These are phyloP conservation scores for Clitopilus hobsonii DNA, from an alignment of 768 basidiomycete species.

Conservation along the genomic window DNA sequence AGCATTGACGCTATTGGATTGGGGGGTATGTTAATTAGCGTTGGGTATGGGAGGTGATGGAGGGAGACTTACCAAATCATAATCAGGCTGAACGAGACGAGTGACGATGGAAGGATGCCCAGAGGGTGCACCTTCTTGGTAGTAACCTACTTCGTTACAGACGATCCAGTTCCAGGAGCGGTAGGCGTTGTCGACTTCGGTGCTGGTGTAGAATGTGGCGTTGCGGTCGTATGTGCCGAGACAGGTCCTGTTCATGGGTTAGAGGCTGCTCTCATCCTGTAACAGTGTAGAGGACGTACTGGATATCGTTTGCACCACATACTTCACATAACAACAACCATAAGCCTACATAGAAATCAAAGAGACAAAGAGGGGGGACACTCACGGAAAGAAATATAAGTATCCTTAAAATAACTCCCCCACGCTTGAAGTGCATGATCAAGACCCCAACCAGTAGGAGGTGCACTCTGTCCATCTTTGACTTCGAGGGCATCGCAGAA, in stretches of 20 bases:
- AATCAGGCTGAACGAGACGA: slow-evolving; percentile 47
- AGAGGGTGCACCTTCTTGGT: slow-evolving; percentile 43
- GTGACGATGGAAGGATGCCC: slow-evolving; percentile 41
- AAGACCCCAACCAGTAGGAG: slow-evolving; percentile 55
- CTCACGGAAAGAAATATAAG: slow-evolving; percentile 44
- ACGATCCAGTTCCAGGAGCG: slow-evolving; percentile 75
- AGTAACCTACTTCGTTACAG: slow-evolving; percentile 70
- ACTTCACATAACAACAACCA: slow-evolving; percentile 35
- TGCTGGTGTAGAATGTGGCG: slow-evolving; percentile 46
- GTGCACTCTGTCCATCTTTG: slow-evolving; percentile 47
- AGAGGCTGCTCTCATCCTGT: slow-evolving; percentile 2
- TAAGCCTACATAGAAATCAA: not conserved
- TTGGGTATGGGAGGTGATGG: slow-evolving; percentile 7
- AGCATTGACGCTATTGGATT: slow-evolving; percentile 56
- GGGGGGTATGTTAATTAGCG: not conserved
- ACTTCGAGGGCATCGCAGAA: slow-evolving; percentile 71
- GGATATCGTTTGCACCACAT: slow-evolving; percentile 39
- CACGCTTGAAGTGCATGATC: slow-evolving; percentile 56
- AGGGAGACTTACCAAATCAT: slow-evolving; percentile 40
- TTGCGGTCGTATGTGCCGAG: slow-evolving; percentile 38
- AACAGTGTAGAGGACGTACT: slow-evolving; percentile 36
- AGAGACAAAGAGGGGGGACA: slow-evolving; percentile 6
- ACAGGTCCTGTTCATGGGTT: slow-evolving; percentile 23
- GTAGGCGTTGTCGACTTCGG: slow-evolving; percentile 43
- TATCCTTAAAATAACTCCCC: slow-evolving; percentile 51